Conservation (phyloP, 2,329 filamentous ascomycete genomes). For the Cytospora paraplurivora region DNA sequence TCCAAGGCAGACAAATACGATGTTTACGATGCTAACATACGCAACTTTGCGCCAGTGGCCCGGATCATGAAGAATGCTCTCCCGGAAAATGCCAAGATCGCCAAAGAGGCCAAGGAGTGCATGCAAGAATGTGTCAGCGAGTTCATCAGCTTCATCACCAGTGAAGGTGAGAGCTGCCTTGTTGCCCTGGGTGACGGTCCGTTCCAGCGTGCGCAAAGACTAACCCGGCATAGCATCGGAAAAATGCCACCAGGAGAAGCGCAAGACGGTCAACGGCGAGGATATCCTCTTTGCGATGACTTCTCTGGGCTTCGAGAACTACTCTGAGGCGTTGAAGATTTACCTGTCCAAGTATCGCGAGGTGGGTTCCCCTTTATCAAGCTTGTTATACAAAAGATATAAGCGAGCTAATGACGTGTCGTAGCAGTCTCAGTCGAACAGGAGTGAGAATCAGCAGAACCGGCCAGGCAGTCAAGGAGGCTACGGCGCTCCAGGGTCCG, state of each 20-base stretch:
- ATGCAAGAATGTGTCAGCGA: conserved; percentile 99
- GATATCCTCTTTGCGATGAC: conserved; percentile 99
- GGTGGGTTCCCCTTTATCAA: conserved; percentile 59
- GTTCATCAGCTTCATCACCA: conserved; percentile 99
- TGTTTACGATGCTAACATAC: conserved; percentile 85
- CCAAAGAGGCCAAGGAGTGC: conserved; percentile 98
- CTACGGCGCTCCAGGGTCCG: conserved; percentile 49
- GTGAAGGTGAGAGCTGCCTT: conserved; percentile 73
- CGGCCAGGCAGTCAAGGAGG: conserved; percentile 54
- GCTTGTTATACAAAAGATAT: not conserved
- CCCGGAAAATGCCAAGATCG: conserved; percentile 98
- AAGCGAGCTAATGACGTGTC: conserved; percentile 34
- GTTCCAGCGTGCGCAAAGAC: conserved; percentile 27
- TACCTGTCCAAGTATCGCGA: conserved; percentile 97
- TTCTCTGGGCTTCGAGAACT: conserved; percentile 97
- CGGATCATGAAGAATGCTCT: conserved; percentile 98
- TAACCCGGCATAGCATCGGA: conserved; percentile 73
- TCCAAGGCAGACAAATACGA: conserved; percentile 53
- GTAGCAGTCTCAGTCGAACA: conserved; percentile 77
- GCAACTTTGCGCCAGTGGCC: conserved; percentile 92
- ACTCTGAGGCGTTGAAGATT: conserved; percentile 95
- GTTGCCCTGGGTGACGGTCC: conserved; percentile 21
- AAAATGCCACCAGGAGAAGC: conserved; percentile 99
- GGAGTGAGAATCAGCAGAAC: conserved; percentile 57
- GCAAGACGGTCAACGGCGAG: conserved; percentile 98